These are phyloP conservation scores for Coemansia sp. DNA, from an alignment of 192 early-diverging fungal genomes.

Conservation along the genomic window DNA sequence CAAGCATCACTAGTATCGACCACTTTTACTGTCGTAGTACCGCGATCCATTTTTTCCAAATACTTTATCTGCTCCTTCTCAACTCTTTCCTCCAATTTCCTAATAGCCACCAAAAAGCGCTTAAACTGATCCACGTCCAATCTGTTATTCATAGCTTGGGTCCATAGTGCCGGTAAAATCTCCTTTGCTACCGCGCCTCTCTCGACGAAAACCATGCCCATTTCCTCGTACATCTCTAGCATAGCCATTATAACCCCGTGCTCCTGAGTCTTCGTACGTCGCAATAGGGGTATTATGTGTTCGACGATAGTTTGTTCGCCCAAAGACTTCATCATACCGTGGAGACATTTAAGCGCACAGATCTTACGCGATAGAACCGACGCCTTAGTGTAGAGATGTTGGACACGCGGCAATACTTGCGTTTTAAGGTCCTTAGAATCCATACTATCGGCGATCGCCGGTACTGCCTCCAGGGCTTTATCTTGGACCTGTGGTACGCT, in stretches of 20 bases:
- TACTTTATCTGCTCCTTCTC: conserved; percentile 64
- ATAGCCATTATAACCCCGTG: conserved; percentile 78
- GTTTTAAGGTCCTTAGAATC: conserved; percentile 67
- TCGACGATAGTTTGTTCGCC: conserved; percentile 73
- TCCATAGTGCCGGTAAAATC: conserved; percentile 81
- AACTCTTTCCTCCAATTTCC: conserved; percentile 59
- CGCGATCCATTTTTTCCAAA: conserved; percentile 59
- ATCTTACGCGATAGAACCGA: conserved; percentile 71
- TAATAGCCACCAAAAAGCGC: conserved; percentile 64
- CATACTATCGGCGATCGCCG: conserved; percentile 58
- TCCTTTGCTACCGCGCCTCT: conserved; percentile 74
- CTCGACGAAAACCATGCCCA: conserved; percentile 67
- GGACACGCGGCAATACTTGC: conserved; percentile 71
- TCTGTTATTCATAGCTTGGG: conserved; percentile 67
- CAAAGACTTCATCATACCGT: conserved; percentile 66
- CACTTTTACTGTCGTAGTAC: background rate
- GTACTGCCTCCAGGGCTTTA: conserved; percentile 67
- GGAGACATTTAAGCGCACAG: conserved; percentile 69
- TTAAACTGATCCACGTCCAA: conserved; percentile 76
- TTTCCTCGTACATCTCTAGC: conserved; percentile 78
- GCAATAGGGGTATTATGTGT: conserved; percentile 78
- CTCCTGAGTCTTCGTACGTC: conserved; percentile 76
- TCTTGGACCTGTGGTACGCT: conserved; percentile 62
- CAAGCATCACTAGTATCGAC: background rate
- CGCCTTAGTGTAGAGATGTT: conserved; percentile 71